Evolutionary conservation across 495 filamentous ascomycete species (phyloP), one percentile per base, ranked within the genome.

Genomic region (Annulohypoxylon stygium): DNA sequence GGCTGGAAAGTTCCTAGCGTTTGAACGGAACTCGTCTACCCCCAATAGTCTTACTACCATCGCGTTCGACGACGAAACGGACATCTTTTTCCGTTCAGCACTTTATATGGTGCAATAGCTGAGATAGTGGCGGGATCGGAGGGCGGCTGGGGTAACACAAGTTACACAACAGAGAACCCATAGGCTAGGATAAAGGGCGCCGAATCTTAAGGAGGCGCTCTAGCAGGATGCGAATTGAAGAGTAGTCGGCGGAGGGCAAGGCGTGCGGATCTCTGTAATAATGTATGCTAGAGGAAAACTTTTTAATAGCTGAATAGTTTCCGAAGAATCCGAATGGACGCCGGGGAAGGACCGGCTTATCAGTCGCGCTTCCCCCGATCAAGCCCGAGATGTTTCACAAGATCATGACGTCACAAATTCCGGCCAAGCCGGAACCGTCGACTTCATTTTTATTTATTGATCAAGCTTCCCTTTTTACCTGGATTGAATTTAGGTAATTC

Each of bases 401-500:
- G 37, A 69, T 69, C 66, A 69, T 69, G 66, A 69, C 66, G 66
- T 69, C 66, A 47, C 50, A 11, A 18, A 62, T 16, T 23, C 59
- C 66, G 58, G 48, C 14, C 58, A 48, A 39, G 33, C 66, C 66
- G 66, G 54, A 53, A 67, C 18, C 16, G 54, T 51, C 43, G 51
- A 51, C 8, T 20, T 47, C 43, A 47, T 20, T 47, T 16, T 47
- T 47, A 47, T 47, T 20, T 7, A 47, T 20, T 18, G 4, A 47
- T 3, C 16, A 2, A 47, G 18, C 43, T 47, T 0, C 43, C n/a
- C 16, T 8, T 4, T 6, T 6, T 47, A 47, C 16, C 43, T 47
- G 4, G 5, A 20, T 16, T 4, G 16, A 47, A 47, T 5, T 51
- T 6, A 7, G 14, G 10, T 2, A 12, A 25, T 26, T 26, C 48